Base-by-base conservation (phyloP, 179 eudicot genomes). In the Heliamphora ciliata region DNA sequence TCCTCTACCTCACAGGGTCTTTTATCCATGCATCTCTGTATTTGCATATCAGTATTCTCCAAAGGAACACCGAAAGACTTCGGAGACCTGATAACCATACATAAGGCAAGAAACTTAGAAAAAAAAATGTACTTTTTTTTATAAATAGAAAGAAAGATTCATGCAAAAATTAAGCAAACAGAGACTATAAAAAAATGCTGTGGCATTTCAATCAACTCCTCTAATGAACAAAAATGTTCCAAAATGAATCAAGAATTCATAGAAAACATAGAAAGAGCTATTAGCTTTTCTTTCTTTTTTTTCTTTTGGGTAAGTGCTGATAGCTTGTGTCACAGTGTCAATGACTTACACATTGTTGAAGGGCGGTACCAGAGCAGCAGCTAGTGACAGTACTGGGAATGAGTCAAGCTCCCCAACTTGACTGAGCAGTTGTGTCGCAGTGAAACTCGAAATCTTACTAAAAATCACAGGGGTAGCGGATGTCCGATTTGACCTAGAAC, bases 331-430 rank as follows among this genome's bases (percentile, higher is more conserved):
- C 50, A 76, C n/a, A 9, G 52, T 46, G 15, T 10, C 50, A 76
- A 76, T 14, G 7, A 72, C 97, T 89, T 87, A 95, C 98, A 87
- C 58, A 81, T 87, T 87, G 77, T 86, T 82, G 51, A 90, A 81
- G 2, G 94, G 94, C 18, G 93, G 92, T 76, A 89, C 85, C 56
- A 92, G 50, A 50, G 93, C 91, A 60, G 91, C 91, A 78, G 93
- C 95, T 66, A 95, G 74, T 9, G 94, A 91, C 40, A 92, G 87
- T 70, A 88, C 21, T 0, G 95, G 91, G 81, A 91, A 54, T 6
- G 91, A 83, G 31, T 82, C 89, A 71, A 88, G 82, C 74, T 85
- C 83, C 63, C 86, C 87, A 66, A 87, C 88, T 85, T 82, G 86
- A 82, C 69, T 84, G 18, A 74, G 75, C 40, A 90, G 50, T 85